Evolutionary conservation across 768 basidiomycete genomes (phyloP), one percentile per base, ranked within the genome.

Genomic region (Auriscalpium vulgare): DNA sequence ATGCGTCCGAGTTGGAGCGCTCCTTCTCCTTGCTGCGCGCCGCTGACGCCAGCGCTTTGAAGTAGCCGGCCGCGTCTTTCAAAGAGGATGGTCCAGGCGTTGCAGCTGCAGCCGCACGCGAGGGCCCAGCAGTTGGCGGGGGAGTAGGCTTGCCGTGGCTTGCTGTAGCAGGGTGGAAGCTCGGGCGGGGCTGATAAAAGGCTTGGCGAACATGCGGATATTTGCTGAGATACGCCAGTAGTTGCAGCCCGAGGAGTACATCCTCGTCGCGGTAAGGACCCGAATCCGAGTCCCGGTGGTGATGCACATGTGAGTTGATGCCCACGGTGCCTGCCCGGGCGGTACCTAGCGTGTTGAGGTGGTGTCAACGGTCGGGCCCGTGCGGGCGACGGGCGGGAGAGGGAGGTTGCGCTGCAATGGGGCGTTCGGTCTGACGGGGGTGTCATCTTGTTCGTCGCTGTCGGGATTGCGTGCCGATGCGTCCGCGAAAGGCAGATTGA

Each of bases 191-290:
- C 67, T 92, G 91, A 68, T 98, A 97, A 67, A 99, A 98, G 7
- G 94, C 91, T 65, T 94, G 87, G 10, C 97, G 78, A 4, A 98
- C 95, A 68, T 98, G 95, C 1, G 97, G 94, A 67, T 99, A 98
- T 70, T 99, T 98, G 73, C 88, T 92, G 16, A 98, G 78, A 67
- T 99, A 98, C 3, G 97, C 97, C 1, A 99, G 79, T 2, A 98
- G 83, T 68, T 99, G 95, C 11, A 99, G 73, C 17, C 87, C 83
- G 9, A 95, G 80, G 2, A 98, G 75, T 0, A 98, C 91, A 59
- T 97, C 95, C 64, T 99, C 95, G 67, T 98, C 94, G 29, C 91
- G 81, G 71, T 95, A 97, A 0, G 88, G 89, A 0, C 88, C 87
- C 0, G 71, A 64, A 21, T 78, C 77, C 1, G 56, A 72, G 47